Evolutionary conservation across 2,329 filamentous ascomycete genomes (phyloP), one percentile per base, ranked within the genome.

Genomic region (Sclerotinia trifoliorum): DNA sequence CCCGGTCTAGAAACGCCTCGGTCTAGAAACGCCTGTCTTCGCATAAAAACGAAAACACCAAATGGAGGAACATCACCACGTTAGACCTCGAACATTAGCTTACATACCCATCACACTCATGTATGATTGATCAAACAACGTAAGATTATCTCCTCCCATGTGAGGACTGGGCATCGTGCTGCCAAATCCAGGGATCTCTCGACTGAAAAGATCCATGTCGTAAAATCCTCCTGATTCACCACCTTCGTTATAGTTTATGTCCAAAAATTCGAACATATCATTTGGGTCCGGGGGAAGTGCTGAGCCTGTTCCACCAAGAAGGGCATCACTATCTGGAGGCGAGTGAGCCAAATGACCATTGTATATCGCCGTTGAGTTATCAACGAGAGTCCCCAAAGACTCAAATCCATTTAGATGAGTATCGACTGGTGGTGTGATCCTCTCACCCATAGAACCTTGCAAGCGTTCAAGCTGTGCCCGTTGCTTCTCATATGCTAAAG

Each of bases 171-270:
- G 46, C 32, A 63, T 63, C 15, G 46, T 51, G 46, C 60, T 52
- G 39, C 60, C 60, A 17, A 63, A 63, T 63, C 46, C 60, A 35
- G 60, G 60, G n/a, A 63, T 24, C 17, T 63, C 60, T 39, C 32
- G 35, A 2, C 21, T 51, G n/a, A 63, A 63, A 21, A 63, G 46
- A 51, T 63, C 46, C 60, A 63, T 63, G 26, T 63, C 60, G 35
- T 63, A 63, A 15, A 39, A 63, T 39, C 60, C 60, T 26, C 46
- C 60, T 6, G 60, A 63, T 63, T 63, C 60, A 42, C 60, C 60
- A 17, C 60, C 60, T 39, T 63, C 60, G 8, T 63, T 51, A 26
- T 51, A 63, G 46, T 63, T 63, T 5, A 39, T 62, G 21, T 62
- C 46, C n/a, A 63, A 51, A 35, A 63, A 63, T n/a, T 63, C 60